Conservation (phyloP, 768 basidiomycete species). For the Fomitopsis serialis region DNA sequence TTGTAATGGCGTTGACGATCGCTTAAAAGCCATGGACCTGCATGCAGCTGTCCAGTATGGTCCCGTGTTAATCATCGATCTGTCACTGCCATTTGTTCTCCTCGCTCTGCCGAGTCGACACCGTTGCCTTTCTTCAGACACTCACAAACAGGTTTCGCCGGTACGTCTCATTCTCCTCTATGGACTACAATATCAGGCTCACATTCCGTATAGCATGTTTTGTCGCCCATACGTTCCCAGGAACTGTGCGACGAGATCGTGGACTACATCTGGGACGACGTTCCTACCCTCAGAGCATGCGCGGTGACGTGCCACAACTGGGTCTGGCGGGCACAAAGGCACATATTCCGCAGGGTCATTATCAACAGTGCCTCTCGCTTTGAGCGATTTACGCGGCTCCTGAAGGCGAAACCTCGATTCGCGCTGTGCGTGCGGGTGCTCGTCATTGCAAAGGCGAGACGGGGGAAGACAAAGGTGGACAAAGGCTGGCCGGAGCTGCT, state of each 20-base stretch:
- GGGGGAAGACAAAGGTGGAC: too few species aligned
- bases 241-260: conserved; percentile 14
- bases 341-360: conserved; percentile 6
- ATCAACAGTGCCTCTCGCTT: not conserved
- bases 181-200: not conserved
- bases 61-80: too few species aligned
- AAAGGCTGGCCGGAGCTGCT: too few species aligned
- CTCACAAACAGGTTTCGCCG: too few species aligned
- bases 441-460: too few species aligned
- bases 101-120: too few species aligned
- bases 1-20: too few species aligned
- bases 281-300: conserved; percentile 8
- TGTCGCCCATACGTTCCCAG: conserved; percentile 1
- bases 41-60: too few species aligned
- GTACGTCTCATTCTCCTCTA: too few species aligned
- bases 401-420: not conserved
- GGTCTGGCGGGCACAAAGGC: conserved; percentile 7
- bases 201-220: not conserved
- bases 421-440: not conserved
- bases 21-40: too few species aligned
- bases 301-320: conserved; percentile 8
- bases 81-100: too few species aligned
- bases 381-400: not conserved
- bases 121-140: too few species aligned
- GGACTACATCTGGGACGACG: conserved; percentile 13